Base-by-base conservation (phyloP, 1,284 basidiomycete species). In the Serendipita sp. region DNA sequence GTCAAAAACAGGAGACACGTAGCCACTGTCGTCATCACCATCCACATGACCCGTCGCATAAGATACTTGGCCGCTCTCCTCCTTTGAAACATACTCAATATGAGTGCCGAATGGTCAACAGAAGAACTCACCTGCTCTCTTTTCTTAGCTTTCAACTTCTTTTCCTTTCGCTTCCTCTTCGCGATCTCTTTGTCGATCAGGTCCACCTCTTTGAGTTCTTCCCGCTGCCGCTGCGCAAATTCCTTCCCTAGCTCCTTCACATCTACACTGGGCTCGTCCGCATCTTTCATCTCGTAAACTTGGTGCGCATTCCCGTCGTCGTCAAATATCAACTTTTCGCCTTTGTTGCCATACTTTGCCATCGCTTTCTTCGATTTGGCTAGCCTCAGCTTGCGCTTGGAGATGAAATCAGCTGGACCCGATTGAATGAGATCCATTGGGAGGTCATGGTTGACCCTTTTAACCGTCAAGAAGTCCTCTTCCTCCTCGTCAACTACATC, bases 401-500 rank as follows among this genome's bases (percentile, higher is more conserved):
- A 82, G 35, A 82, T 65, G 63, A 81, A 75, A 47, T 69, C 70
- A 30, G 29, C 26, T 8, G 68, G 68, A 22, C 70, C 66, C 77
- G 82, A 71, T 79, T 85, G 66, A 76, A 82, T 35, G 12, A 67
- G 60, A 41, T 68, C 64, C 5, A 69, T 69, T 45, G 78, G 75
- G 12, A 94, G 77, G 17, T 85, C 86, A 72, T 99, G 95, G 71
- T 98, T 82, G 0, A 85, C 85, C 5, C 95, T 87, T 71, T 93
- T 93, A 66, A 99, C 82, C 0, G 91, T 94, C 71, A 99, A 90
- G 70, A 98, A 95, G 65, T 96, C 94, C 67, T 85, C 85, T 3
- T 86, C 87, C 13, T 79, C 82, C 30, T 80, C 81, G 22, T 69
- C 70, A 60, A 63, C 66, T 13, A 64, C 65, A 34, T 70, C 78